Evolutionary conservation across 2,329 filamentous ascomycete genomes (phyloP).

Genomic region (Sporothrix euskadiensis): DNA sequence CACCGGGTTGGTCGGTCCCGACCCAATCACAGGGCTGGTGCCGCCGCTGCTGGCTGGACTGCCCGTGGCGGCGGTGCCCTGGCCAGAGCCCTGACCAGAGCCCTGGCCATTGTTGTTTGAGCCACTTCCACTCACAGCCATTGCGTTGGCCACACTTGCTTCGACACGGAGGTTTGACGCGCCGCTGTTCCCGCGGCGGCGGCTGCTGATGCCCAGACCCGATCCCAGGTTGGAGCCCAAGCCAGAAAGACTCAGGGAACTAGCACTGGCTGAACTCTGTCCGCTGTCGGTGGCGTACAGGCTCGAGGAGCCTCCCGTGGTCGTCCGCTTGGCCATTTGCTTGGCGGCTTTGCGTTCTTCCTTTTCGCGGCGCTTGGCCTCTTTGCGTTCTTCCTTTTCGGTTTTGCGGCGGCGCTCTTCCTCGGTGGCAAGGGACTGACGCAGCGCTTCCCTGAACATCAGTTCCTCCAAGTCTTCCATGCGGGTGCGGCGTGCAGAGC

Average conservation of each 20-base stretch:
- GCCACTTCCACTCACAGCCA: conserved; percentile 40
- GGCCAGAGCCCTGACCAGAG: conserved; percentile 10
- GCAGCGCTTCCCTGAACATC: conserved; percentile 98
- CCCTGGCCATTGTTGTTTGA: conserved; percentile 8
- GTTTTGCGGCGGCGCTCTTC: conserved; percentile 87
- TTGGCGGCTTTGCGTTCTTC: conserved; percentile 76
- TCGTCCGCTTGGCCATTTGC: conserved; percentile 51
- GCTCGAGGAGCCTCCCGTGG: conserved; percentile 37
- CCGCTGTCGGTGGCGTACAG: conserved; percentile 48
- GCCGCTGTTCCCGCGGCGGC: conserved; percentile 60
- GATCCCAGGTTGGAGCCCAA: conserved; percentile 62
- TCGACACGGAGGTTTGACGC: conserved; percentile 62
- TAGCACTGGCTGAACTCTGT: conserved; percentile 58
- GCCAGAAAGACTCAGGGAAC: conserved; percentile 63
- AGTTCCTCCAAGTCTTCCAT: conserved; percentile 93
- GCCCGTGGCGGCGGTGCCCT: not conserved
- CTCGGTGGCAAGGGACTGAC: conserved; percentile 85
- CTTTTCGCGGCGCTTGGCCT: conserved; percentile 82
- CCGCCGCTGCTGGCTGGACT: conserved; percentile 24
- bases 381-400: conserved; percentile 77
- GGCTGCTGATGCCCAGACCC: conserved; percentile 40
- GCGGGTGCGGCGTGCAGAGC: conserved; percentile 48
- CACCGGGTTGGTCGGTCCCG: conserved; percentile 1
- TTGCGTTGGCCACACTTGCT: conserved; percentile 51
- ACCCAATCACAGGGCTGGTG: conserved; percentile 1